These are phyloP conservation scores for Melanomma pulvis-pyrius DNA, from an alignment of 495 filamentous ascomycete species.

Conservation along the genomic window DNA sequence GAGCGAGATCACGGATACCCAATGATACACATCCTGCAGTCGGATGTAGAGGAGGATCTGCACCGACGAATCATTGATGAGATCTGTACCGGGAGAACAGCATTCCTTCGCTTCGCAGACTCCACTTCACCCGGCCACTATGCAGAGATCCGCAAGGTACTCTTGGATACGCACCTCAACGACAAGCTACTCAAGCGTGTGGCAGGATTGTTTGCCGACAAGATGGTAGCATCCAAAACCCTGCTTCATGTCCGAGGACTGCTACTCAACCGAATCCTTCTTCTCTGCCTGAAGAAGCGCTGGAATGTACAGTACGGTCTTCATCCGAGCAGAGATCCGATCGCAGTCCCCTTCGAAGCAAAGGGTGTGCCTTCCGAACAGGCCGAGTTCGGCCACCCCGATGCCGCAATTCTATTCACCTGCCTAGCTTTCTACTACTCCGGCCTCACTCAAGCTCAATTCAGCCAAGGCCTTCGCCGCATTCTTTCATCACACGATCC, in stretches of 20 bases:
- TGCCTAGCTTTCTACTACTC: conserved; percentile 58
- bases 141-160: background rate
- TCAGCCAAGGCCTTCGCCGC: conserved; percentile 47
- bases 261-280: conserved; percentile 48
- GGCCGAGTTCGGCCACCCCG: conserved; percentile 59
- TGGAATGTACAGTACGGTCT: conserved; percentile 55
- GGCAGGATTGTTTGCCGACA: background rate
- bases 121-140: background rate
- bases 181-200: background rate
- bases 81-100: conserved; percentile 40
- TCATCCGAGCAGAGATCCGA: conserved; percentile 45
- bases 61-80: conserved; percentile 41
- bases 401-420: conserved; percentile 59
- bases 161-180: background rate
- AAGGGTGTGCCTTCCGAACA: conserved; percentile 54
- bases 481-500: conserved; percentile 58
- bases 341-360: conserved; percentile 53
- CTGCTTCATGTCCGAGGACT: background rate
- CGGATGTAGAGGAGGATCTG: conserved; percentile 46
- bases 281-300: conserved; percentile 48
- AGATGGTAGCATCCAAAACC: background rate
- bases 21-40: conserved; percentile 49
- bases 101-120: conserved; percentile 35
- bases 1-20: conserved; percentile 44
- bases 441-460: conserved; percentile 48